Base-by-base conservation (phyloP, 129 eudicot species). In the Sambucus nigra region DNA sequence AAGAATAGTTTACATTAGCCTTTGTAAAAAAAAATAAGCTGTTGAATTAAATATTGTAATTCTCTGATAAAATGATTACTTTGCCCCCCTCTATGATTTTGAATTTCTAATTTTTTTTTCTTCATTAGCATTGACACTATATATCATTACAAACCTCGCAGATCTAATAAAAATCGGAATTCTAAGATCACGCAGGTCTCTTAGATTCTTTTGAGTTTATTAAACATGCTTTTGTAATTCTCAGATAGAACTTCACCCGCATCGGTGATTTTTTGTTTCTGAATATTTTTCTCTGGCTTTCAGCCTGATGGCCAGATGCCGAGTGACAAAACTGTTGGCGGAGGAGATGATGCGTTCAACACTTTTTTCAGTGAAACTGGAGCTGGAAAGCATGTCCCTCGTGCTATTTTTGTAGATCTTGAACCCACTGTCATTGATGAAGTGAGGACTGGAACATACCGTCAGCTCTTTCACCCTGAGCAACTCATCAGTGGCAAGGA, bases 291-390 rank as follows among this genome's bases (percentile, higher is more conserved):
- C 22, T 56, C 16, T 19, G 24, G 38, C 17, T n/a, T 25, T 21
- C 47, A 73, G 78, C 73, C 78, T 59, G 78, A 73, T 66, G 78
- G 78, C 55, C 69, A 73, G 31, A 73, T 73, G 78, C 78, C 78
- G 0, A 61, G 73, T 61, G 78, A 73, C 69, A 66, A 66, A 47
- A 73, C 78, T 5, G 67, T 70, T n/a, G 76, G 71, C 9, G 76
- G 76, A 64, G 76, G 76, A 32, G 76, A 71, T 58, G 78, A 73
- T 61, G 78, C 78, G 14, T 73, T 73, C 69, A 73, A 73, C 73
- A 73, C 78, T 22, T 73, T 73, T 49, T 73, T 73, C 57, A 73
- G 78, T 27, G 78, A 73, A 66, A 73, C 78, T 49, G 73, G 73
- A 20, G 73, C 73, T 1, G 78, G 78, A 46, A 73, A 73, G 65